phyloP scores from a whole-genome alignment of 1,139 yeast genomes.

The Hansenula lynferdii region DNA sequence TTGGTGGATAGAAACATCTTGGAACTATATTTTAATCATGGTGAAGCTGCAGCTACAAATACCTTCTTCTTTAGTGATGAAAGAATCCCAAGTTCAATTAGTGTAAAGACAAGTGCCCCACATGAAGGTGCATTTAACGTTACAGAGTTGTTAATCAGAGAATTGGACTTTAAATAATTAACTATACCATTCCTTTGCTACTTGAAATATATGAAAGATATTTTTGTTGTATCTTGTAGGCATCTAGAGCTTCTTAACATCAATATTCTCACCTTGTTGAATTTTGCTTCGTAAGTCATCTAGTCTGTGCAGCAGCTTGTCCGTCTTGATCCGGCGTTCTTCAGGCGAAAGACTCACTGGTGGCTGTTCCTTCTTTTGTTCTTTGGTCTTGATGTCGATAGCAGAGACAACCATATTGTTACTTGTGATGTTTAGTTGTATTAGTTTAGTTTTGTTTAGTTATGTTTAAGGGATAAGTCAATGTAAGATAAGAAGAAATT shows the following conservation, averaged over 20 bases:
- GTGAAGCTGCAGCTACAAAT: slow-evolving; percentile 22
- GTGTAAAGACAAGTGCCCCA: slow-evolving; percentile 24
- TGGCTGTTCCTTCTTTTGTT: too few relatives aligned
- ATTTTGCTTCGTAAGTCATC: slow-evolving; percentile 2
- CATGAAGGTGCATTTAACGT: slow-evolving; percentile 11
- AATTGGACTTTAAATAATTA: not conserved
- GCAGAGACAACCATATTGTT: too few relatives aligned
- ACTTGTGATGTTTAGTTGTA: too few relatives aligned
- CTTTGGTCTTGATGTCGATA: too few relatives aligned
- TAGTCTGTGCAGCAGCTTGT: not conserved
- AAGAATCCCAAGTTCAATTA: slow-evolving; percentile 13
- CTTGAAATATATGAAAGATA: too few relatives aligned
- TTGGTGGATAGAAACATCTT: slow-evolving; percentile 25
- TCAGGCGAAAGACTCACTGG: slow-evolving; percentile 16
- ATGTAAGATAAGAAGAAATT: too few relatives aligned
- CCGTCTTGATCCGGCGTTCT: slow-evolving; percentile 2
- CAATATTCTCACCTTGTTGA: slow-evolving; percentile 2
- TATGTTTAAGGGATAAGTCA: too few relatives aligned
- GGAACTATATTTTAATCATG: slow-evolving; percentile 27
- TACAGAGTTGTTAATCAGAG: not conserved
- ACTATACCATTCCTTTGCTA: not conserved
- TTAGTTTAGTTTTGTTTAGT: too few relatives aligned
- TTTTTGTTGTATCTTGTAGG: too few relatives aligned
- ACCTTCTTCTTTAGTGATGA: slow-evolving; percentile 21
- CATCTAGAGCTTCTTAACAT: slow-evolving; percentile 1